These are phyloP conservation scores for Saccharomyces hybrid DNA, from an alignment of 1,139 yeast genomes.

Conservation along the genomic window DNA sequence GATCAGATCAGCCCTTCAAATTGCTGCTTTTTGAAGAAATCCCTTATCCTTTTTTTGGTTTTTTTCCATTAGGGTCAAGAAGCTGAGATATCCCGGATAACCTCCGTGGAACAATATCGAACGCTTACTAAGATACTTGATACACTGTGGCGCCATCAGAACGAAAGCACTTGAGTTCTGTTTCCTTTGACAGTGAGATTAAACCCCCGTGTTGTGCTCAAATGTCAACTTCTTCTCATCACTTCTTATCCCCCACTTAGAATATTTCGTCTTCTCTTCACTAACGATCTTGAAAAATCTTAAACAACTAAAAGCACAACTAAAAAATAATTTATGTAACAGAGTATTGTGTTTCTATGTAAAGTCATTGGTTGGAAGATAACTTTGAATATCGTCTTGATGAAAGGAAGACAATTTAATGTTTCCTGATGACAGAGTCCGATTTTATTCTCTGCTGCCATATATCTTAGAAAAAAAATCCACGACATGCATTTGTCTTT, in stretches of 20 bases:
- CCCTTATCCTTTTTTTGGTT: neutral
- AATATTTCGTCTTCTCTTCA: neutral
- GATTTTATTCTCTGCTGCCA: slow-evolving; percentile 2
- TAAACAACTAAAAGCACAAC: neutral
- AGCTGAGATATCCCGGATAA: neutral
- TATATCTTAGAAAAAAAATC: slow-evolving; percentile 17
- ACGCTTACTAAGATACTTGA: neutral
- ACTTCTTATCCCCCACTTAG: neutral
- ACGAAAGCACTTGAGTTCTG: neutral
- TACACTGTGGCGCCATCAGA: neutral
- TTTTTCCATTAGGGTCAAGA: neutral
- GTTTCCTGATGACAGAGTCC: neutral
- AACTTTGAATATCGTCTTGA: neutral
- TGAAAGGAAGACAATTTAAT: neutral
- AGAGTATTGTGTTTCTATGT: neutral
- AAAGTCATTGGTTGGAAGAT: neutral
- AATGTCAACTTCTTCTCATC: neutral
- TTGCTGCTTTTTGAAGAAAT: neutral
- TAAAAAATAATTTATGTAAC: neutral
- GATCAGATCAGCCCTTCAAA: no score
- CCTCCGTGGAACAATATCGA: neutral
- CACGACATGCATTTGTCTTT: slow-evolving; percentile 22
- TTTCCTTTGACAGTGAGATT: neutral
- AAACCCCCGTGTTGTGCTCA: neutral
- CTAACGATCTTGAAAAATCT: neutral